Percentiles rank a stretch among this genome's conserved stretches.
Evolutionary conservation across 305 asterid species (phyloP).

Genomic region (Fraxinus angustifolia): DNA sequence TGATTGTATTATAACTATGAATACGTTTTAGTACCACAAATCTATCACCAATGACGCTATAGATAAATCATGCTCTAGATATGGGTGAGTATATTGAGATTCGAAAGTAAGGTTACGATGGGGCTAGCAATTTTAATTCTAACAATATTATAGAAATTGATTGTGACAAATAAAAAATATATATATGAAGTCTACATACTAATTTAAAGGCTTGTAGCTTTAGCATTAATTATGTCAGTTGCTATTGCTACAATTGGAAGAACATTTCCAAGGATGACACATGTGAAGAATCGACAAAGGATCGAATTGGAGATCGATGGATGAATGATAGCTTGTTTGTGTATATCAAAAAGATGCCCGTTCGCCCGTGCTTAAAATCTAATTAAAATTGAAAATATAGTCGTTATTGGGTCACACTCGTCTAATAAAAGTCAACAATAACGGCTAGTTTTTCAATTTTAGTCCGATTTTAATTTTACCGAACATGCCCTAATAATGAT

Average conservation of each 20-base stretch:
- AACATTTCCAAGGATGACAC: background rate
- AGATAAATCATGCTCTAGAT: background rate
- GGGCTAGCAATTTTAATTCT: background rate
- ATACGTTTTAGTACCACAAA: background rate
- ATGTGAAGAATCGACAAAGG: background rate
- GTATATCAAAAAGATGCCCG: background rate
- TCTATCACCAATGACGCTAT: background rate
- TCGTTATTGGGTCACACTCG: too few species aligned
- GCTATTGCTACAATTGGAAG: background rate
- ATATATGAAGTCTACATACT: background rate
- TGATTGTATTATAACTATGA: background rate
- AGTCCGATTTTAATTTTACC: too few species aligned
- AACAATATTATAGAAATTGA: background rate
- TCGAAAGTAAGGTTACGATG: background rate
- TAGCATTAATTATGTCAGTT: background rate
- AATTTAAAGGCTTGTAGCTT: background rate
- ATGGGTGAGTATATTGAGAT: background rate
- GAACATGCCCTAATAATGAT: background rate
- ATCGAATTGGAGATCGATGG: background rate
- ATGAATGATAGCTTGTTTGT: background rate
- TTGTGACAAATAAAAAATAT: background rate
- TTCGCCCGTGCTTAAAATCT: too few species aligned
- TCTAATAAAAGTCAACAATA: too few species aligned
- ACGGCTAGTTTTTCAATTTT: too few species aligned
- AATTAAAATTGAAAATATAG: too few species aligned